A percentile compares a stretch with the other conserved stretches of the same genome.
Conservation (phyloP, 495 filamentous ascomycete genomes). For the Penicillium lagena region DNA sequence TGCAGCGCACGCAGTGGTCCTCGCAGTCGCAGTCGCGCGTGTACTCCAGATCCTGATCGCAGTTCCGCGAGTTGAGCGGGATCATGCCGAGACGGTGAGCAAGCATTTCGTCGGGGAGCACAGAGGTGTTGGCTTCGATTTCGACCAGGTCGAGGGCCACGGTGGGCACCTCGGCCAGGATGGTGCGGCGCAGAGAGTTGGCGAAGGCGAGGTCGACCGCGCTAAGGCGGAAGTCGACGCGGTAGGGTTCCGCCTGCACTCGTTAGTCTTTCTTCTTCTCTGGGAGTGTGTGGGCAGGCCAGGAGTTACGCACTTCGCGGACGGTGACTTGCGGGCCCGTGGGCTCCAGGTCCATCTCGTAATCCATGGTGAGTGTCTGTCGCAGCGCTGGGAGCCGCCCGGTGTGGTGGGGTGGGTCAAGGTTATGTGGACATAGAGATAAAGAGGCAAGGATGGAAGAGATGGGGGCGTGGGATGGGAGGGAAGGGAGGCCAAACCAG, state of each 20-base stretch:
- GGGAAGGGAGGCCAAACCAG: background rate
- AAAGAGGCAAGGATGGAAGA: background rate
- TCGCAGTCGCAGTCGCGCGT: conserved; percentile 97
- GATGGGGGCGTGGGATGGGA: background rate
- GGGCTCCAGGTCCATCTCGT: conserved; percentile 63
- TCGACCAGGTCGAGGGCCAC: conserved; percentile 94
- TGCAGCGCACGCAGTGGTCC: conserved; percentile 83
- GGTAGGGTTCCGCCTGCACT: conserved; percentile 55
- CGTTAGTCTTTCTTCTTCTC: conserved; percentile 1
- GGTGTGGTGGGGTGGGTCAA: conserved; percentile 6
- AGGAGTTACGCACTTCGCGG: conserved; percentile 46
- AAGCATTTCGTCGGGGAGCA: conserved; percentile 93
- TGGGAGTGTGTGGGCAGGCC: background rate
- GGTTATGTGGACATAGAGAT: background rate
- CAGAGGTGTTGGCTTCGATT: conserved; percentile 86
- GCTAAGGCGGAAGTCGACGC: conserved; percentile 76
- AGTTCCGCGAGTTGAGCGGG: conserved; percentile 75
- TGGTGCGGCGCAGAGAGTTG: conserved; percentile 86
- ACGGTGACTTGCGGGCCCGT: conserved; percentile 64
- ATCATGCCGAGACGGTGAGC: conserved; percentile 88
- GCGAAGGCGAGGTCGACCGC: conserved; percentile 83
- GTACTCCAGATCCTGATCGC: conserved; percentile 76
- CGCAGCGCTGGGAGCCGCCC: conserved; percentile 22
- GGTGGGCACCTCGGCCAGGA: conserved; percentile 92
- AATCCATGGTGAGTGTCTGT: conserved; percentile 49